Percentiles rank a stretch among this genome's conserved stretches.
phyloP scores from a whole-genome alignment of 257 asterid genomes.

The Solanum lycopersicoides region DNA sequence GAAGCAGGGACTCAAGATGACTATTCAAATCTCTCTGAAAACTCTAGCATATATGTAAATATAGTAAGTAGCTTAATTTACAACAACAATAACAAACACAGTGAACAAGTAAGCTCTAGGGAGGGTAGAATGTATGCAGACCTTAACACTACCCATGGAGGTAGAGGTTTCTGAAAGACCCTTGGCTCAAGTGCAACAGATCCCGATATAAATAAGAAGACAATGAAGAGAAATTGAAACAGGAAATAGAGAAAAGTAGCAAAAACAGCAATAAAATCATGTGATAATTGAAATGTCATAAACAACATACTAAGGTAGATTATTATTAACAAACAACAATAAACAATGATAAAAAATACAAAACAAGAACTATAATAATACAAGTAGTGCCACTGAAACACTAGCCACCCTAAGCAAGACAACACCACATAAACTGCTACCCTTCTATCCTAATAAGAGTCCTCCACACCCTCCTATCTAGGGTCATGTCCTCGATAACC shows the following conservation, averaged over 20 bases:
- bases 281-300: not conserved
- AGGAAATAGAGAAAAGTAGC: not conserved
- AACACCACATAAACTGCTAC: not conserved
- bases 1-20: not conserved
- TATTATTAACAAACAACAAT: not conserved
- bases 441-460: not conserved
- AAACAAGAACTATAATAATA: not conserved
- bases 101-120: not conserved
- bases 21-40: not conserved
- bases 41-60: not conserved
- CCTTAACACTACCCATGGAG: not conserved
- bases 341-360: not conserved
- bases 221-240: not conserved
- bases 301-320: not conserved
- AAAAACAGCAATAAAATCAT: not conserved
- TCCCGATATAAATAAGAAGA: not conserved
- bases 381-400: not conserved
- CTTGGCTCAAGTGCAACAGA: not conserved
- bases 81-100: not conserved
- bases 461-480: not conserved
- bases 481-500: not conserved
- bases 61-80: not conserved
- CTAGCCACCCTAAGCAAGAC: not conserved
- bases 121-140: not conserved
- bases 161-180: not conserved